phyloP scores from a whole-genome alignment of 192 early-diverging fungal genomes.

The Coemansia sp. region DNA sequence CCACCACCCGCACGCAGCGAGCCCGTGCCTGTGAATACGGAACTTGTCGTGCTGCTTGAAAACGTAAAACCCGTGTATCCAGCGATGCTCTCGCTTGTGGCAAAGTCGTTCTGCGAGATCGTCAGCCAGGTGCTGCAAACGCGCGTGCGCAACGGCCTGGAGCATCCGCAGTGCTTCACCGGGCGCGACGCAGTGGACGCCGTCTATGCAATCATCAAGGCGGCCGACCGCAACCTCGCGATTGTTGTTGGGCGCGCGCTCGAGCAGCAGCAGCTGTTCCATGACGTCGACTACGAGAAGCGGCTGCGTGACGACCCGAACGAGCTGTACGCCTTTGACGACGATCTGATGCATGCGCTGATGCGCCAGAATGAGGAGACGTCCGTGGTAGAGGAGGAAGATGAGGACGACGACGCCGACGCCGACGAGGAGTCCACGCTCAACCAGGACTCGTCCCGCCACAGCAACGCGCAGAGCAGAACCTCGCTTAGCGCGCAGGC shows the following conservation, averaged over 20 bases:
- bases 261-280: slow-evolving; percentile 88
- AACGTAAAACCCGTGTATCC: slow-evolving; percentile 66
- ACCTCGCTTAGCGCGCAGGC: slow-evolving; percentile 7
- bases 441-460: slow-evolving; percentile 7
- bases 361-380: background rate
- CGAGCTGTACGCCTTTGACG: slow-evolving; percentile 82
- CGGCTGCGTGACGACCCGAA: slow-evolving; percentile 79
- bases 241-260: slow-evolving; percentile 85
- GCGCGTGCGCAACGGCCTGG: slow-evolving; percentile 72
- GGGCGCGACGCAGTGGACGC: slow-evolving; percentile 90
- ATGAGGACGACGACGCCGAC: slow-evolving; percentile 21
- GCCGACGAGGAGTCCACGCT: slow-evolving; percentile 22
- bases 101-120: slow-evolving; percentile 61
- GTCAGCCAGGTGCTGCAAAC: slow-evolving; percentile 60
- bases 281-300: slow-evolving; percentile 87
- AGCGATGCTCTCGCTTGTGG: slow-evolving; percentile 70
- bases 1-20: background rate
- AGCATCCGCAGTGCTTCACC: slow-evolving; percentile 83
- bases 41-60: slow-evolving; percentile 35
- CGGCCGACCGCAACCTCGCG: slow-evolving; percentile 84
- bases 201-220: slow-evolving; percentile 73
- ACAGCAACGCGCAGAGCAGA: background rate
- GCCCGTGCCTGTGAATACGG: slow-evolving; percentile 27
- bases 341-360: slow-evolving; percentile 37
- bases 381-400: background rate